phyloP scores from a whole-genome alignment of 495 filamentous ascomycete genomes.

The Tuber magnatum region DNA sequence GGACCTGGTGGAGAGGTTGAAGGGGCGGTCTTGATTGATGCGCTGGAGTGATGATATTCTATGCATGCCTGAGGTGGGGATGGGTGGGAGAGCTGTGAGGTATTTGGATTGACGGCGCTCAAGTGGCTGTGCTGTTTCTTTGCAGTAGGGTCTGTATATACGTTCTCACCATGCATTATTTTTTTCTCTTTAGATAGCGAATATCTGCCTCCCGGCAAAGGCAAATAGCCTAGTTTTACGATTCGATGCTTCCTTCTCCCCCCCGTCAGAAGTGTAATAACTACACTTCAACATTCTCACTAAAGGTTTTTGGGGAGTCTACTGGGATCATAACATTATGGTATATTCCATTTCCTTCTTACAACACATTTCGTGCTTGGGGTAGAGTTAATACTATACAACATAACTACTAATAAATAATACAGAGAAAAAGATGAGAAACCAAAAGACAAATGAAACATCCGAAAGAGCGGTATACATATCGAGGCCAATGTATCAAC shows the following conservation, averaged over 20 bases:
- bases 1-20: slow-evolving; percentile 21
- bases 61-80: not conserved
- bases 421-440: not conserved
- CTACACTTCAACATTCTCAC: not conserved
- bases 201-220: not conserved
- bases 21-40: not conserved
- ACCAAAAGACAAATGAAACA: not conserved
- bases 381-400: not conserved
- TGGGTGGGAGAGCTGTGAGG: not conserved
- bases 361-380: not conserved
- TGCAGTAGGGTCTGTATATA: not conserved
- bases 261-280: not conserved
- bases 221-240: not conserved
- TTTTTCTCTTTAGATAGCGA: not conserved
- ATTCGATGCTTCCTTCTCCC: not conserved
- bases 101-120: not conserved
- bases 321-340: not conserved
- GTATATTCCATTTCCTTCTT: not conserved
- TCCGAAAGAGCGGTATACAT: not conserved
- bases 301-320: not conserved
- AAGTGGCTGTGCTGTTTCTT: not conserved
- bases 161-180: not conserved
- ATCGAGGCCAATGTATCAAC: not conserved
- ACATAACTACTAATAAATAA: not conserved
- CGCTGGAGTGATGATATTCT: not conserved